phyloP scores from a whole-genome alignment of 1,139 yeast species.

The Lodderomyces margitis region DNA sequence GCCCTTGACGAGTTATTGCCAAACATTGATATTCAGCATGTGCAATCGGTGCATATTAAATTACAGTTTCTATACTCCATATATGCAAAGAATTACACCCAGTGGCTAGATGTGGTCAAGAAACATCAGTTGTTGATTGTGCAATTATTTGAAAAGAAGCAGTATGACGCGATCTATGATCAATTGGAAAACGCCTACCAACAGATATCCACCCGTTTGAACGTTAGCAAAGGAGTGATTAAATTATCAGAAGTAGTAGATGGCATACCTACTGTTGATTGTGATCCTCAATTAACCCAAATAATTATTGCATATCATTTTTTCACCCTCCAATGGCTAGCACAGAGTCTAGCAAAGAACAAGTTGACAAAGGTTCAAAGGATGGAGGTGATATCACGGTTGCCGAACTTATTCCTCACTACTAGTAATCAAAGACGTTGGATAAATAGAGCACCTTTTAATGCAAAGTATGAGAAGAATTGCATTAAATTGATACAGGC shows the following conservation, averaged over 20 bases:
- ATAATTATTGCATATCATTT: conserved; percentile 33
- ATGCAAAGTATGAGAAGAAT: conserved; percentile 19
- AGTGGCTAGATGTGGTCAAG: conserved; percentile 17
- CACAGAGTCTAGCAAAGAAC: conserved; percentile 24
- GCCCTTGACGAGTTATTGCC: conserved; percentile 7
- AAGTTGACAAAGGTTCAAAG: background rate
- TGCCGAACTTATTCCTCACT: conserved; percentile 23
- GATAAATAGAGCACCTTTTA: conserved; percentile 17
- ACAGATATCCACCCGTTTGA: conserved; percentile 8
- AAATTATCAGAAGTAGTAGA: background rate
- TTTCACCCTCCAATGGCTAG: conserved; percentile 28
- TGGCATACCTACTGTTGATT: conserved; percentile 13
- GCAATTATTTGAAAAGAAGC: conserved; percentile 25
- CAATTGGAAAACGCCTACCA: conserved; percentile 13
- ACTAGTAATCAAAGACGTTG: conserved; percentile 24
- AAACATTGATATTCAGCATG: conserved; percentile 3
- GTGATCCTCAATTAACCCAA: conserved; percentile 18
- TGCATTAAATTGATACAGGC: conserved; percentile 26
- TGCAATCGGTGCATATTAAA: conserved; percentile 19
- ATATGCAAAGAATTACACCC: conserved; percentile 8
- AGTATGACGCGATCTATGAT: conserved; percentile 15
- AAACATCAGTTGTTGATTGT: conserved; percentile 33
- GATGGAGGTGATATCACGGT: conserved; percentile 15
- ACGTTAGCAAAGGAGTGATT: background rate
- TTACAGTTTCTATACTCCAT: conserved; percentile 12